Conservation (phyloP, 2,329 filamentous ascomycete genomes). For the Cladophialophora bantiana region DNA sequence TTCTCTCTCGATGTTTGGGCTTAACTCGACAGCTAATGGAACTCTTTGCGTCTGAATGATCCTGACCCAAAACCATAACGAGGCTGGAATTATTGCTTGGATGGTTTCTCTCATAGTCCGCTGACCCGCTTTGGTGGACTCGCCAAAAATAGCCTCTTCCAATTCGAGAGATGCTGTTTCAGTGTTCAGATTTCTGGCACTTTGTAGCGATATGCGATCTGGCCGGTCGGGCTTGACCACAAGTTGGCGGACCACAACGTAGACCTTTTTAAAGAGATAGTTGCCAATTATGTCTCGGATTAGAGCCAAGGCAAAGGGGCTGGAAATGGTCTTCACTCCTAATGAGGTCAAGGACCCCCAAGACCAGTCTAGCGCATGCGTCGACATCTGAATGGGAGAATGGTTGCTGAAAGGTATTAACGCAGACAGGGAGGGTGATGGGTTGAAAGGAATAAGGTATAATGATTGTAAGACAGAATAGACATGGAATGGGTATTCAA, state of each 20-base stretch:
- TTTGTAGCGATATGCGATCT: conserved; percentile 33
- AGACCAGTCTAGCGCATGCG: conserved; percentile 44
- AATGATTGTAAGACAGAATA: conserved; percentile 53
- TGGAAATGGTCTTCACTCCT: conserved; percentile 42
- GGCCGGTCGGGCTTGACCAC: conserved; percentile 34
- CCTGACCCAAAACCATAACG: conserved; percentile 32
- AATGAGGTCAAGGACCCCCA: conserved; percentile 42
- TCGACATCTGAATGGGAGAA: conserved; percentile 47
- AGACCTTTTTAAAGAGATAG: conserved; percentile 28
- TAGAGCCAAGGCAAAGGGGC: conserved; percentile 44
- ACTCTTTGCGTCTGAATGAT: conserved; percentile 28
- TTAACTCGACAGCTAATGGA: conserved; percentile 28
- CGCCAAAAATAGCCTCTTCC: conserved; percentile 7
- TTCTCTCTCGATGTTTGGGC: conserved; percentile 27
- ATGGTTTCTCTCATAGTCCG: conserved; percentile 14
- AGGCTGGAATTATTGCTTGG: conserved; percentile 25
- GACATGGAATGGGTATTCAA: conserved; percentile 53
- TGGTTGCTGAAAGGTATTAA: conserved; percentile 48
- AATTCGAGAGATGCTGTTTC: neutral
- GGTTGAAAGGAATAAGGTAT: conserved; percentile 47
- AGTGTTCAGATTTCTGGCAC: conserved; percentile 14
- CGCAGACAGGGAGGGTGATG: conserved; percentile 44
- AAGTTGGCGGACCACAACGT: conserved; percentile 29
- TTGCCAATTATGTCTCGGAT: conserved; percentile 28
- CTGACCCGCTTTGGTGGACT: neutral